These are phyloP conservation scores for Boletus sensibilis DNA, from an alignment of 768 basidiomycete species.

Conservation along the genomic window DNA sequence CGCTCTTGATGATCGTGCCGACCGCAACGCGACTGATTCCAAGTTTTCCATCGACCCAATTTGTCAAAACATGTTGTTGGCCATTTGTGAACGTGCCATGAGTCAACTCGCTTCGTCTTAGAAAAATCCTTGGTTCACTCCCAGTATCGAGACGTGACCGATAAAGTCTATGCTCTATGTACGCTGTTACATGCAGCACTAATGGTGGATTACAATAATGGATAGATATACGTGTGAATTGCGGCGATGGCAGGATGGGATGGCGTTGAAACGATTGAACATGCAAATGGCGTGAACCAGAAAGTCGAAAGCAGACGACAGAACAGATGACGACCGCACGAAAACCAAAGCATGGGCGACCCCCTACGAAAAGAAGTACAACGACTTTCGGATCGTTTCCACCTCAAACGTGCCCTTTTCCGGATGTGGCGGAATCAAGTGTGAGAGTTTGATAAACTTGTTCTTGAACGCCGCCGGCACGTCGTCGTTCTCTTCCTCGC, in stretches of 20 bases:
- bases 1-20: not conserved
- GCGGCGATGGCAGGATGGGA: not conserved
- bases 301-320: not conserved
- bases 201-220: slow-evolving; percentile 19
- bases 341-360: not conserved
- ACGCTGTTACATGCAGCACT: slow-evolving; percentile 11
- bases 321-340: no score
- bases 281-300: not conserved
- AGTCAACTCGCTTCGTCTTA: slow-evolving; percentile 6
- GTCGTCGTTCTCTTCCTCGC: slow-evolving; percentile 19
- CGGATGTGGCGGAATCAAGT: slow-evolving; percentile 79
- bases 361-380: slow-evolving; percentile 89
- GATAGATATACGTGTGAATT: slow-evolving; percentile 9
- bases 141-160: not conserved
- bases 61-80: slow-evolving; percentile 29
- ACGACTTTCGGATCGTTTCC: slow-evolving; percentile 71
- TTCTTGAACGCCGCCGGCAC: slow-evolving; percentile 33
- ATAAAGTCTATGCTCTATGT: slow-evolving; percentile 12
- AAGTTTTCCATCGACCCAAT: slow-evolving; percentile 16
- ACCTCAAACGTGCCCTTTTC: slow-evolving; percentile 86
- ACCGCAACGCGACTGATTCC: not conserved
- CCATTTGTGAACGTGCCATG: slow-evolving; percentile 29
- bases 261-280: not conserved
- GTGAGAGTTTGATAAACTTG: slow-evolving; percentile 73
- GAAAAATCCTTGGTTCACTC: not conserved